Conservation (phyloP, 2,329 filamentous ascomycete species). For the Malbranchea cinnamomea region DNA sequence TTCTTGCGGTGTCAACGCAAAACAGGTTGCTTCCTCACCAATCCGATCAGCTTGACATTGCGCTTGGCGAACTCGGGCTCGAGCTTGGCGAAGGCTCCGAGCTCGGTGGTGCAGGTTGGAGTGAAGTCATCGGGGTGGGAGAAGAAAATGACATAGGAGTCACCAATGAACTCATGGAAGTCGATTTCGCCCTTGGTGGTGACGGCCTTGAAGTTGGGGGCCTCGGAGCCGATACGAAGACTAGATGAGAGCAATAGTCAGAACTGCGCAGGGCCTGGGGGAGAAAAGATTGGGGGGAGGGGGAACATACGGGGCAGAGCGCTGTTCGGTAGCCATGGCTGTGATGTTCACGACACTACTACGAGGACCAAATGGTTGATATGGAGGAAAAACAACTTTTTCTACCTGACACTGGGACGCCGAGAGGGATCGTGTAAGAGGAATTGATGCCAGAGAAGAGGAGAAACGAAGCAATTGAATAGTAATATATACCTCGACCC, state of each 20-base stretch:
- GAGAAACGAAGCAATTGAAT: not conserved
- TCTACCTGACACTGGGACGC: too few species aligned
- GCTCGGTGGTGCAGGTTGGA: conserved; percentile 89
- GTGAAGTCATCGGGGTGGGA: conserved; percentile 70
- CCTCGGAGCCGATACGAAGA: conserved; percentile 50
- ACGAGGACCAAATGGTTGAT: not conserved
- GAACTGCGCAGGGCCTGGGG: conserved; percentile 1
- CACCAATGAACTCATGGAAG: conserved; percentile 58
- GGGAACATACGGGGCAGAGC: too few species aligned
- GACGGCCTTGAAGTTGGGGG: conserved; percentile 55
- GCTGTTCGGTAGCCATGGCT: too few species aligned
- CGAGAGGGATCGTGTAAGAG: too few species aligned
- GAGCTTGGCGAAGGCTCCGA: conserved; percentile 82
- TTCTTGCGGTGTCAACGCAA: not conserved
- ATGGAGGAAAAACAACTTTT: not conserved
- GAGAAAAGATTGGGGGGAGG: not conserved
- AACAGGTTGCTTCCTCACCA: conserved; percentile 30
- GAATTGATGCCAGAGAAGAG: conserved; percentile 1
- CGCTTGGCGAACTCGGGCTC: conserved; percentile 77
- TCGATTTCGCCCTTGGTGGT: conserved; percentile 52
- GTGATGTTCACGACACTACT: too few species aligned
- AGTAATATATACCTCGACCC: conserved; percentile 1
- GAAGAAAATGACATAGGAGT: conserved; percentile 57
- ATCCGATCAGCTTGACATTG: conserved; percentile 78
- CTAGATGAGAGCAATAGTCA: conserved; percentile 14